Percentiles rank a stretch among this genome's conserved stretches.
Evolutionary conservation across 306 rosid genomes (phyloP).

Genomic region (Notholithocarpus densiflorus): DNA sequence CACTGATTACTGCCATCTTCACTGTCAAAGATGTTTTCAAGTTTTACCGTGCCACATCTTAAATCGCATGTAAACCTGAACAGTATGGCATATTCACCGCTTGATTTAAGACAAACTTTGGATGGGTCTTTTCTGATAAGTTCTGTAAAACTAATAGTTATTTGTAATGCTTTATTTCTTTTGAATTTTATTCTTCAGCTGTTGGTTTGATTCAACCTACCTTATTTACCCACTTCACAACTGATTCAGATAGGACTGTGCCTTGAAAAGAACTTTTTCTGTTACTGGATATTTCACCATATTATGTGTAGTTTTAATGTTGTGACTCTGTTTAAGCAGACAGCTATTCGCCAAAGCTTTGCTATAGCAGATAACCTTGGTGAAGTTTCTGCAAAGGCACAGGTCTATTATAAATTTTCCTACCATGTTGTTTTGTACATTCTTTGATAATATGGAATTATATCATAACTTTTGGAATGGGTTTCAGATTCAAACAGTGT

Average conservation of each 20-base stretch:
- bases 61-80: not conserved
- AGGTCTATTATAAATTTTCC: constrained; percentile 42
- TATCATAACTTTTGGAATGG: constrained; percentile 8
- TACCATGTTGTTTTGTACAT: not conserved
- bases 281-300: not conserved
- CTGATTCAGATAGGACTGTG: not conserved
- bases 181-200: not conserved
- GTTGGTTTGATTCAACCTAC: not conserved
- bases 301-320: constrained; percentile 13
- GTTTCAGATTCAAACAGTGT: constrained; percentile 90
- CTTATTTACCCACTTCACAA: not conserved
- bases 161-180: not conserved
- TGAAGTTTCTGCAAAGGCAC: constrained; percentile 93
- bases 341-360: constrained; percentile 90
- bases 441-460: not conserved
- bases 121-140: not conserved
- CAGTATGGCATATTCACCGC: not conserved
- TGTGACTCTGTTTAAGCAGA: constrained; percentile 44
- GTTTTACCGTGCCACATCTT: constrained; percentile 4
- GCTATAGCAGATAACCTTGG: constrained; percentile 86
- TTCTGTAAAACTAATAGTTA: not conserved
- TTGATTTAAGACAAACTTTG: not conserved
- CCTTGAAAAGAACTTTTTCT: not conserved
- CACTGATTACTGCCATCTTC: not conserved
- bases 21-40: not conserved